Conservation (phyloP, 768 basidiomycete species). For the Suillus spraguei region DNA sequence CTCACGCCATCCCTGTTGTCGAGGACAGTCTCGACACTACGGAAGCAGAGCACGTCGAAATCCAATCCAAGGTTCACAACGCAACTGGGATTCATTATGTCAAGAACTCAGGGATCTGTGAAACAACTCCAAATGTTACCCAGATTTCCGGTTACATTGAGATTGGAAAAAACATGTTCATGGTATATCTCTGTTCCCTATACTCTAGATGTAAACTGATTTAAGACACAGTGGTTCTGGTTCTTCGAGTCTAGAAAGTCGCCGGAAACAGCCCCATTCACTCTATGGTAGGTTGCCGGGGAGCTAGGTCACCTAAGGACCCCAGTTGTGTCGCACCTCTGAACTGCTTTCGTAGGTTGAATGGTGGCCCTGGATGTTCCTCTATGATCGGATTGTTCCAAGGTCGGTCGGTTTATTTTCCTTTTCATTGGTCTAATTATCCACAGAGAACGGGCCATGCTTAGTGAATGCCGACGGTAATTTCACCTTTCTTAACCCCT, state of each 20-base stretch:
- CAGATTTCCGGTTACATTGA: conserved; percentile 68
- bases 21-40: neutral
- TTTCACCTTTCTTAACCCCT: conserved; percentile 61
- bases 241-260: conserved; percentile 66
- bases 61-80: conserved; percentile 25
- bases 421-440: neutral
- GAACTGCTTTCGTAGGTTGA: conserved; percentile 39
- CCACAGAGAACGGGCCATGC: conserved; percentile 66
- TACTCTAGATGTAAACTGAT: neutral
- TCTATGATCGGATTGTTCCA: conserved; percentile 70
- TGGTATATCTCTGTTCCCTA: conserved; percentile 39
- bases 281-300: conserved; percentile 54
- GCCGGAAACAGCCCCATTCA: conserved; percentile 66
- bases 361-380: conserved; percentile 65
- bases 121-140: conserved; percentile 63
- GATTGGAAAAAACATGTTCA: conserved; percentile 57
- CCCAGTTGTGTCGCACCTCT: neutral
- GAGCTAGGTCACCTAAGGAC: neutral
- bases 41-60: neutral
- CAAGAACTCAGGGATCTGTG: conserved; percentile 62
- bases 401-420: conserved; percentile 35
- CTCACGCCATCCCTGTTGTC: conserved; percentile 6
- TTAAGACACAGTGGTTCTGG: conserved; percentile 66
- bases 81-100: conserved; percentile 48
- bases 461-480: conserved; percentile 53